These are phyloP conservation scores for Metschnikowia picachoensis DNA, from an alignment of 805 yeast species.

Conservation along the genomic window DNA sequence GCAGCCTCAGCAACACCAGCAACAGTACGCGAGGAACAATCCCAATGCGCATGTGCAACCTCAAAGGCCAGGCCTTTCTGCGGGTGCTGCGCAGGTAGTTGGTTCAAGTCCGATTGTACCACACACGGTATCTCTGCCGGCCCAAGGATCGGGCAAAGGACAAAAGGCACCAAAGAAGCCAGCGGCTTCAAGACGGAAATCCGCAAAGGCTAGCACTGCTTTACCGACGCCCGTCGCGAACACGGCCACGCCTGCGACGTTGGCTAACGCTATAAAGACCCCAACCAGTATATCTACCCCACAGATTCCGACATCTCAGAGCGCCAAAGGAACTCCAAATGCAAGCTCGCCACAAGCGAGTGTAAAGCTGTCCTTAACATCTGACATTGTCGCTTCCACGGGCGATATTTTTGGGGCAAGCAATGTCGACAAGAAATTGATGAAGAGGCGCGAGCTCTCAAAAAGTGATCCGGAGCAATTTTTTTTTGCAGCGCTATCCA, in stretches of 20 bases:
- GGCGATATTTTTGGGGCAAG: conserved; percentile 23
- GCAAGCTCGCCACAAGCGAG: conserved; percentile 31
- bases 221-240: conserved; percentile 35
- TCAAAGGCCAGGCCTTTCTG: conserved; percentile 8
- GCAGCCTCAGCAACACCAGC: conserved; percentile 10
- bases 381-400: conserved; percentile 11
- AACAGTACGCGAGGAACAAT: conserved; percentile 8
- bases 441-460: conserved; percentile 45
- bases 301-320: conserved; percentile 32
- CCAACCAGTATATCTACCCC: conserved; percentile 44
- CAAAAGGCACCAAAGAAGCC: conserved; percentile 15
- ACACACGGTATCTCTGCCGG: conserved; percentile 8
- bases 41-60: conserved; percentile 4
- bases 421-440: conserved; percentile 40
- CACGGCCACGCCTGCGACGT: conserved; percentile 36
- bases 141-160: conserved; percentile 17
- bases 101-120: conserved; percentile 16
- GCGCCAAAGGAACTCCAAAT: conserved; percentile 40
- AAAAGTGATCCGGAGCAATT: conserved; percentile 44
- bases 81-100: conserved; percentile 1
- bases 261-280: conserved; percentile 39
- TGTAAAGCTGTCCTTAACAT: background rate
- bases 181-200: conserved; percentile 9
- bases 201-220: conserved; percentile 22
- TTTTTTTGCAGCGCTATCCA: conserved; percentile 49